These are phyloP conservation scores for Albugo laibachii DNA, from an alignment of 352 stramenopile genomes.

Conservation along the genomic window DNA sequence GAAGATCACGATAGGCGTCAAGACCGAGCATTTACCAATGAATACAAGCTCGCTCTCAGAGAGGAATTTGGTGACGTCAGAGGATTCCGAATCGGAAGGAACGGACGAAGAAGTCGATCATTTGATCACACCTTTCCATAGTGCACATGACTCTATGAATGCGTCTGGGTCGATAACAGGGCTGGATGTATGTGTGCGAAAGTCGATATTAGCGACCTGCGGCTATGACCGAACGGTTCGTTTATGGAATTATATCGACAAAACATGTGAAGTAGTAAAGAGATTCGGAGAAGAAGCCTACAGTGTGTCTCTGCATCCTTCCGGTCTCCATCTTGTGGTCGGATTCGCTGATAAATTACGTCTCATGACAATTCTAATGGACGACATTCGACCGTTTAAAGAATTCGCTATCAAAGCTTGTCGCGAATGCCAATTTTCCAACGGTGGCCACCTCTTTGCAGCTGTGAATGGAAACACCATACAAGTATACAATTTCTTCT, in stretches of 20 bases:
- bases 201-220: conserved; percentile 82
- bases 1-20: too few species aligned
- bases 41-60: neutral
- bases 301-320: conserved; percentile 81
- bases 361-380: conserved; percentile 84
- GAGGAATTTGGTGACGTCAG: conserved; percentile 12
- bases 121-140: conserved; percentile 49
- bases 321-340: conserved; percentile 75
- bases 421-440: conserved; percentile 64
- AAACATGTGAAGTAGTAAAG: conserved; percentile 72
- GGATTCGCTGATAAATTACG: conserved; percentile 82
- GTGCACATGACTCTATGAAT: conserved; percentile 20
- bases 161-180: conserved; percentile 47
- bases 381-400: conserved; percentile 73
- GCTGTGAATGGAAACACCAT: conserved; percentile 87
- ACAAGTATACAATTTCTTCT: conserved; percentile 84
- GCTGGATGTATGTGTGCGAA: conserved; percentile 85
- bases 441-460: conserved; percentile 84
- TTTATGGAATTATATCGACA: conserved; percentile 88
- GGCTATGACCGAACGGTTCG: conserved; percentile 75
- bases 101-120: conserved; percentile 18
- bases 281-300: conserved; percentile 78
- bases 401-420: conserved; percentile 73
- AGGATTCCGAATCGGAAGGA: conserved; percentile 11
- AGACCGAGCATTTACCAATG: neutral